These are phyloP conservation scores for Orbilia brochopaga DNA, from an alignment of 2,329 filamentous ascomycete species.

Conservation along the genomic window DNA sequence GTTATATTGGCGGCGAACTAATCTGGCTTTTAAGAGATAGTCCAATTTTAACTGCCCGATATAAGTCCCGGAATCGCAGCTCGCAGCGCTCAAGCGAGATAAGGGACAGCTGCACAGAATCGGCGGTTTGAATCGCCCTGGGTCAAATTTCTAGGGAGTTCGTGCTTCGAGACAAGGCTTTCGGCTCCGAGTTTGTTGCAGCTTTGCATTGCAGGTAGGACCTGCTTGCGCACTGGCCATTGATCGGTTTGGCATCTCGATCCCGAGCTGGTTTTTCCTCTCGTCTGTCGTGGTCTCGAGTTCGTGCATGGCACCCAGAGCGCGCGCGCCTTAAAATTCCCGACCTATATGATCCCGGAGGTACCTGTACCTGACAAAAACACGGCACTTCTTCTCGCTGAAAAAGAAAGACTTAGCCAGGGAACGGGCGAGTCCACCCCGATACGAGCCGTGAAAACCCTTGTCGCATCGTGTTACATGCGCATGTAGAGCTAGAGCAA, in stretches of 20 bases:
- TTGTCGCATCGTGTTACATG: slow-evolving; percentile 51
- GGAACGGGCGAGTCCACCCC: slow-evolving; percentile 38
- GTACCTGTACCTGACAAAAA: slow-evolving; percentile 43
- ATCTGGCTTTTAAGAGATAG: slow-evolving; percentile 18
- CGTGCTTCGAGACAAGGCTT: background rate
- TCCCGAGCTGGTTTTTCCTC: slow-evolving; percentile 17
- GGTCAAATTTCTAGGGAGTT: slow-evolving; percentile 32
- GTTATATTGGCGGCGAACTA: slow-evolving; percentile 38
- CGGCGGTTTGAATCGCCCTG: slow-evolving; percentile 1
- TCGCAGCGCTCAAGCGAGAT: slow-evolving; percentile 40
- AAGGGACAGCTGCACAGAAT: slow-evolving; percentile 16
- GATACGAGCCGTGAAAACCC: slow-evolving; percentile 49
- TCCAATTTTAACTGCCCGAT: slow-evolving; percentile 29
- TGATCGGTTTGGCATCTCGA: slow-evolving; percentile 44
- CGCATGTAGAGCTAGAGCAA: slow-evolving; percentile 41
- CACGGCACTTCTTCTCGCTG: slow-evolving; percentile 31
- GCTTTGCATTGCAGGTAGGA: slow-evolving; percentile 9
- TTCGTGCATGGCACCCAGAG: slow-evolving; percentile 37
- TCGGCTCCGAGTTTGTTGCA: slow-evolving; percentile 13
- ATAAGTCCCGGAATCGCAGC: slow-evolving; percentile 43
- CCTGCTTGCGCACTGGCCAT: slow-evolving; percentile 31
- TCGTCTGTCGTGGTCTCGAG: slow-evolving; percentile 16
- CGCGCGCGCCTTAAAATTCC: slow-evolving; percentile 38
- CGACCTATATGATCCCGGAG: slow-evolving; percentile 23
- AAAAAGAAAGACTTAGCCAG: slow-evolving; percentile 42